phyloP scores from a whole-genome alignment of 495 filamentous ascomycete genomes.

The Xanthoparmelia taractica region DNA sequence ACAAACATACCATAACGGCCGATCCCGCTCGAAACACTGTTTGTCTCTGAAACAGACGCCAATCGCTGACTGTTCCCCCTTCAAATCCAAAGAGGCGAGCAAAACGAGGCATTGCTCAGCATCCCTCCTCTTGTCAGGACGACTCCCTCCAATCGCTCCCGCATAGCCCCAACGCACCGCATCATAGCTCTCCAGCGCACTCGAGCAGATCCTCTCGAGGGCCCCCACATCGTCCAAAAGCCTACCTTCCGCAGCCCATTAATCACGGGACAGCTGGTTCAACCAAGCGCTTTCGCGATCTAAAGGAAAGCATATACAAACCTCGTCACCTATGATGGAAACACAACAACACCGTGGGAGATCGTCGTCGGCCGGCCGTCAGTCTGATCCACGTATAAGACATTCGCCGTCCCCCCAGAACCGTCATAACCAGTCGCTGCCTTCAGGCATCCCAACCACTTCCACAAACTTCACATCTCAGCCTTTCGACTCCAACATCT shows the following conservation, averaged over 20 bases:
- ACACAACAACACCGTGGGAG: conserved; percentile 23
- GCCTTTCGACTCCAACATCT: conserved; percentile 20
- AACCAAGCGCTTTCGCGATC: conserved; percentile 16
- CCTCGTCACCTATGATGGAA: conserved; percentile 21
- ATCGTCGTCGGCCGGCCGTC: conserved; percentile 24
- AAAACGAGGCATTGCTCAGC: conserved; percentile 25
- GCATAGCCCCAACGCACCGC: conserved; percentile 19
- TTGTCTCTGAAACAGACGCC: conserved; percentile 23
- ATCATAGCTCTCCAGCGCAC: conserved; percentile 5
- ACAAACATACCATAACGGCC: not conserved
- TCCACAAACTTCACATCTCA: conserved; percentile 18
- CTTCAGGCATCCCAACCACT: conserved; percentile 13
- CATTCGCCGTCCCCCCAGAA: conserved; percentile 27
- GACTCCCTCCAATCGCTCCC: conserved; percentile 5
- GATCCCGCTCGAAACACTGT: conserved; percentile 16
- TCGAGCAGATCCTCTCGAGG: conserved; percentile 11
- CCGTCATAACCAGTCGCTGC: conserved; percentile 18
- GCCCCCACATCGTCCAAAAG: conserved; percentile 16
- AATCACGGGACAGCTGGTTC: conserved; percentile 14
- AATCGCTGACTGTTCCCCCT: conserved; percentile 6
- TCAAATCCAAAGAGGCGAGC: conserved; percentile 14
- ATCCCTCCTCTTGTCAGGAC: conserved; percentile 5
- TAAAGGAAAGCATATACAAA: conserved; percentile 11
- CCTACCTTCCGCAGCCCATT: conserved; percentile 21
- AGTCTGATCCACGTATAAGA: conserved; percentile 25